phyloP scores from a whole-genome alignment of 192 early-diverging fungal genomes.

The Entophlyctis luteolus region DNA sequence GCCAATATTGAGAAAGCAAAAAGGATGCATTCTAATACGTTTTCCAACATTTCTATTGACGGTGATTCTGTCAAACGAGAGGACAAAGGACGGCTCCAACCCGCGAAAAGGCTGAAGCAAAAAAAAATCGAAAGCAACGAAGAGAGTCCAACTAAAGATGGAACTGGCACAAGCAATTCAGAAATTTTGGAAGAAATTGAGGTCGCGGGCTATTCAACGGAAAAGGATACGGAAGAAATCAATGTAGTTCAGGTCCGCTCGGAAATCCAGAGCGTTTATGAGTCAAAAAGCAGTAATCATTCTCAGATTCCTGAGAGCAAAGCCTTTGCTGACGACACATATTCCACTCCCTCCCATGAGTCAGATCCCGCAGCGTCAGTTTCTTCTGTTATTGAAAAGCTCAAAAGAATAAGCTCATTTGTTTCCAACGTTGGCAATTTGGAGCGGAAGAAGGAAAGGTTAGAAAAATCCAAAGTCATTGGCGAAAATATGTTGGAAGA shows the following conservation, averaged over 20 bases:
- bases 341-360: not conserved
- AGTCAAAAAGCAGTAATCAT: not conserved
- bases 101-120: too few relatives aligned
- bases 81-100: too few relatives aligned
- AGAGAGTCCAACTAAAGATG: too few relatives aligned
- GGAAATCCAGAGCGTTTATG: not conserved
- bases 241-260: too few relatives aligned
- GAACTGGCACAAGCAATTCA: too few relatives aligned
- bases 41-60: too few relatives aligned
- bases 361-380: not conserved
- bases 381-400: slow-evolving; percentile 4
- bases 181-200: not conserved
- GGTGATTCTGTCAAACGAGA: too few relatives aligned
- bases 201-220: not conserved
- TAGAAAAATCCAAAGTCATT: not conserved
- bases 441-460: slow-evolving; percentile 4
- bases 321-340: not conserved
- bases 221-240: too few relatives aligned
- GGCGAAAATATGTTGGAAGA: slow-evolving; percentile 5
- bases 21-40: too few relatives aligned
- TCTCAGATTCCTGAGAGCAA: not conserved
- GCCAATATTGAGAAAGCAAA: not conserved
- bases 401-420: not conserved
- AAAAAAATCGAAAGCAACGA: too few relatives aligned
- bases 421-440: not conserved